Conservation (phyloP, 192 early-diverging fungal species). For the Linnemannia exigua region DNA sequence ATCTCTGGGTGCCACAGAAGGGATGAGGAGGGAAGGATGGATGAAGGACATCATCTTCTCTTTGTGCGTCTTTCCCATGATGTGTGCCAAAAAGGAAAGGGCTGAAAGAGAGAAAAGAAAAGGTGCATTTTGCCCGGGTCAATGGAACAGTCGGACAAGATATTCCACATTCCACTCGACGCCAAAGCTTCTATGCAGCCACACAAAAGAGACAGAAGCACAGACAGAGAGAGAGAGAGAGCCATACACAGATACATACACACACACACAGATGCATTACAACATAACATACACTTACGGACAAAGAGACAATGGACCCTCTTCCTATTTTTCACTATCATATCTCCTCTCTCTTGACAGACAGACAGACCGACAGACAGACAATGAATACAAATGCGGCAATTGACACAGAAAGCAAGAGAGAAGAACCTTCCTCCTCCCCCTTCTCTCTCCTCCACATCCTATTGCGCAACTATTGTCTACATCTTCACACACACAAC, state of each 20-base stretch:
- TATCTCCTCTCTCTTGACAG: background rate
- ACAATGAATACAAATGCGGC: conserved; percentile 28
- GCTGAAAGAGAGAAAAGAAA: background rate
- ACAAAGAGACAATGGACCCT: background rate
- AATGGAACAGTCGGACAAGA: conserved; percentile 1
- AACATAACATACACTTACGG: background rate
- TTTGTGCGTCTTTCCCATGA: background rate
- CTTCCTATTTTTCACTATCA: background rate
- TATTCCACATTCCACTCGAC: conserved; percentile 56
- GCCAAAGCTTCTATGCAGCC: conserved; percentile 13
- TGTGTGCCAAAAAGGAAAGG: conserved; percentile 1
- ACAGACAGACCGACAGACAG: background rate
- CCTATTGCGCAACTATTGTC: background rate
- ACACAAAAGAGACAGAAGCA: background rate
- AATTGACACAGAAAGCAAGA: conserved; percentile 1
- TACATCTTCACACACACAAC: background rate
- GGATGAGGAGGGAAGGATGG: background rate
- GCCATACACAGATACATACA: background rate
- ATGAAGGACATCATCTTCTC: background rate
- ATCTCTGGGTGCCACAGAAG: background rate
- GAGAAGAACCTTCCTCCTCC: conserved; percentile 31
- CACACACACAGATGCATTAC: background rate
- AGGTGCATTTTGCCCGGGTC: background rate
- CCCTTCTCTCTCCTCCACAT: background rate
- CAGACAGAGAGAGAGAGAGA: background rate